Conservation (phyloP, 2,329 filamentous ascomycete species). For the Dissoconium aciculare region DNA sequence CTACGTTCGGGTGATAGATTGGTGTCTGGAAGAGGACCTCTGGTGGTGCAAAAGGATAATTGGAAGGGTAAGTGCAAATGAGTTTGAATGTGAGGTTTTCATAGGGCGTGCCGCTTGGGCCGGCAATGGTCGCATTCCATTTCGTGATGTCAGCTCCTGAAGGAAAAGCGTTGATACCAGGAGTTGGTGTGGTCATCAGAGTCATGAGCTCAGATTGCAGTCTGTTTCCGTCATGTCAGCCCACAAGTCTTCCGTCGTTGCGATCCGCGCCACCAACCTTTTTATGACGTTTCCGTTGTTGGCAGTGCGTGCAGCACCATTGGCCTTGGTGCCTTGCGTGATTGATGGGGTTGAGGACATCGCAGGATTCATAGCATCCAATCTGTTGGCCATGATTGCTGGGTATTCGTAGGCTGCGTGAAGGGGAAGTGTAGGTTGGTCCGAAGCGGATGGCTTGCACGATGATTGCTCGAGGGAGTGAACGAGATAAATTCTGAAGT, state of each 20-base stretch:
- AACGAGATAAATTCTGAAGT: neutral
- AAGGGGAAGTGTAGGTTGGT: neutral
- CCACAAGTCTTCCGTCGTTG: too few species aligned
- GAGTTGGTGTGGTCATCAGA: conserved; percentile 88
- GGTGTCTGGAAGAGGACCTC: conserved; percentile 95
- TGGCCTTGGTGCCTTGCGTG: conserved; percentile 19
- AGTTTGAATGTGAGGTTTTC: conserved; percentile 80
- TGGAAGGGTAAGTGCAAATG: conserved; percentile 73
- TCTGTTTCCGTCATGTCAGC: conserved; percentile 35
- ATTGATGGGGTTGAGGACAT: conserved; percentile 20
- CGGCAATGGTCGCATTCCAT: conserved; percentile 89
- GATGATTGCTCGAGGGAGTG: neutral
- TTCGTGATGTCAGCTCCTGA: conserved; percentile 79
- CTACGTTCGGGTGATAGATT: conserved; percentile 97
- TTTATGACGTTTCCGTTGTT: conserved; percentile 33
- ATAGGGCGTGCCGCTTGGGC: conserved; percentile 84
- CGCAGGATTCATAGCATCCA: conserved; percentile 17
- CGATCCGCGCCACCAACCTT: conserved; percentile 27
- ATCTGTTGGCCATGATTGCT: conserved; percentile 19
- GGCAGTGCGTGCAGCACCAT: conserved; percentile 11
- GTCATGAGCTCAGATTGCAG: conserved; percentile 97
- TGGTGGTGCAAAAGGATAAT: conserved; percentile 84
- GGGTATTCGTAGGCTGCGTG: too few species aligned
- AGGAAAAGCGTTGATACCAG: conserved; percentile 89
- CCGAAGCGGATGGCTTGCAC: too few species aligned